Evolutionary conservation across 2,329 filamentous ascomycete species (phyloP).

Genomic region (Dactylella cylindrospora): DNA sequence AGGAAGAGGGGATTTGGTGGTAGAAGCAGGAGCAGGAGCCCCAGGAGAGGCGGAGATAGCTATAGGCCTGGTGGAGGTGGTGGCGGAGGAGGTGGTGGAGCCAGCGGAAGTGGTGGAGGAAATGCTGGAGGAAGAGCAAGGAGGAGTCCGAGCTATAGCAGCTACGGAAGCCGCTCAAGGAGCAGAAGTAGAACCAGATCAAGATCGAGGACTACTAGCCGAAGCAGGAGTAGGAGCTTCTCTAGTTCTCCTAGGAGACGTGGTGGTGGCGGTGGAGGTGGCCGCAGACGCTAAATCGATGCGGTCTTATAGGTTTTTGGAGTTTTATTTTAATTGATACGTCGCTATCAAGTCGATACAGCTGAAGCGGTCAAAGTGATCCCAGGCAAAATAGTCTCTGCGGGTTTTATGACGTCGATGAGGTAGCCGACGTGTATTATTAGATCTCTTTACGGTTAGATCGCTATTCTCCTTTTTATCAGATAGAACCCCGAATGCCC

Average conservation of each 20-base stretch:
- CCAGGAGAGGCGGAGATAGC: constrained; percentile 50
- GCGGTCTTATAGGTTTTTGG: too few relatives aligned
- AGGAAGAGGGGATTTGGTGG: constrained; percentile 49
- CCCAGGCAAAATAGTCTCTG: too few relatives aligned
- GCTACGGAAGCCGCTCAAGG: constrained; percentile 49
- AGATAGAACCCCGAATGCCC: too few relatives aligned
- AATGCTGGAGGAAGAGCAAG: constrained; percentile 57
- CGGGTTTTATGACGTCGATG: too few relatives aligned
- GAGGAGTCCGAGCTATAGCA: constrained; percentile 65
- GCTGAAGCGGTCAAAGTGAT: too few relatives aligned
- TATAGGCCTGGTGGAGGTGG: constrained; percentile 52
- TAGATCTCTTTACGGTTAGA: too few relatives aligned
- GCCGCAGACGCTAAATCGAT: constrained; percentile 10
- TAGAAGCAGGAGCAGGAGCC: constrained; percentile 45
- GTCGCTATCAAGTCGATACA: neutral
- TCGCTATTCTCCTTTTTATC: too few relatives aligned
- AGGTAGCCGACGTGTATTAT: too few relatives aligned
- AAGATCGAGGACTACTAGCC: constrained; percentile 7
- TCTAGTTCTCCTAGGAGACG: constrained; percentile 26
- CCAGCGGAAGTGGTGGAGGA: constrained; percentile 49
- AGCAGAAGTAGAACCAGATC: constrained; percentile 52
- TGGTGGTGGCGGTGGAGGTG: constrained; percentile 12
- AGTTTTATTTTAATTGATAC: constrained; percentile 1
- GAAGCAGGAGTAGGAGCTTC: constrained; percentile 29
- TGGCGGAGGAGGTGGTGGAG: constrained; percentile 28